Conservation (phyloP, 768 basidiomycete species). For the Kwoniella newhampshirensis region DNA sequence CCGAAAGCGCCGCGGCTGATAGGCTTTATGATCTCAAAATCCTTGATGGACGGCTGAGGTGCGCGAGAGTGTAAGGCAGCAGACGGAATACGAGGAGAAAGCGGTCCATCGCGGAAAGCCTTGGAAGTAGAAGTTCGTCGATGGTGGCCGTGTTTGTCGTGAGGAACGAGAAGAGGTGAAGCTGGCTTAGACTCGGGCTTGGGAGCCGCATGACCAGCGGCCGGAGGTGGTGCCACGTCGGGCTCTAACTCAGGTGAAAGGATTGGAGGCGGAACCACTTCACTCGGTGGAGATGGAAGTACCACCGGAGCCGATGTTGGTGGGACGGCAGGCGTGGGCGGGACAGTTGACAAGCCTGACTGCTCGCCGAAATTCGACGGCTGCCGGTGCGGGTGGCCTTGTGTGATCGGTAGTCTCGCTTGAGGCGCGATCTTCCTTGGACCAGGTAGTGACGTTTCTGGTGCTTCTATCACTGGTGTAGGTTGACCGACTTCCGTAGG, state of each 20-base stretch:
- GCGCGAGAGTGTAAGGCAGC: slow-evolving; percentile 73
- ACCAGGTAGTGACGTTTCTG: slow-evolving; percentile 40
- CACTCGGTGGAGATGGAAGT: background rate
- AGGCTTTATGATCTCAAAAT: slow-evolving; percentile 98
- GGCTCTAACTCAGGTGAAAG: slow-evolving; percentile 3
- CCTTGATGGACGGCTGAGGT: slow-evolving; percentile 89
- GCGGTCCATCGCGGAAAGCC: slow-evolving; percentile 57
- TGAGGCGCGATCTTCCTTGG: slow-evolving; percentile 45
- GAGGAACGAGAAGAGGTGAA: slow-evolving; percentile 32
- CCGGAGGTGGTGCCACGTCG: slow-evolving; percentile 8
- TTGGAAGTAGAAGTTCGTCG: slow-evolving; percentile 35
- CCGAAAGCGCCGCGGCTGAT: slow-evolving; percentile 99
- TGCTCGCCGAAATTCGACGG: slow-evolving; percentile 18
- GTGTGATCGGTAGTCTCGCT: slow-evolving; percentile 48
- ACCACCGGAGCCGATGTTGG: slow-evolving; percentile 2
- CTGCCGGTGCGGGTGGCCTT: slow-evolving; percentile 38
- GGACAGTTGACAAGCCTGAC: slow-evolving; percentile 1
- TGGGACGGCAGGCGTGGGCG: slow-evolving; percentile 16
- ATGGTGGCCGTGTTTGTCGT: slow-evolving; percentile 29
- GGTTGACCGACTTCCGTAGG: slow-evolving; percentile 7
- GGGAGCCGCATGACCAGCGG: slow-evolving; percentile 1
- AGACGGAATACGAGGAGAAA: slow-evolving; percentile 84
- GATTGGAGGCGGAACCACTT: background rate
- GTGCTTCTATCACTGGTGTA: slow-evolving; percentile 30
- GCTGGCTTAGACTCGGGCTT: slow-evolving; percentile 11